A percentile compares a stretch with the other conserved stretches of the same genome.
Evolutionary conservation across 176 grass and related monocot genomes (phyloP).

Genomic region (Oryza brachyantha): DNA sequence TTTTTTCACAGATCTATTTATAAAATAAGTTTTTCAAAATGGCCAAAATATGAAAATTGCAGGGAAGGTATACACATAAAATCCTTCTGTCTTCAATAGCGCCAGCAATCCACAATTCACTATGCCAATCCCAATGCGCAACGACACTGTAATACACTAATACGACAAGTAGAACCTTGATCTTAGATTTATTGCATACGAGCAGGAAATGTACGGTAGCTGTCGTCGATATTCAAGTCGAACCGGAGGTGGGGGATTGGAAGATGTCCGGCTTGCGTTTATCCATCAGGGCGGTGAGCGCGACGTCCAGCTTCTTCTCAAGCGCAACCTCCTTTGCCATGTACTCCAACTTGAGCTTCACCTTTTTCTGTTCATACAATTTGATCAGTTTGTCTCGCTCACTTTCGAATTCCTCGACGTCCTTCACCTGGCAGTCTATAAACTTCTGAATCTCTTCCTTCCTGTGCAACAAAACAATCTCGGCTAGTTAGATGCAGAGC

Average conservation of each 20-base stretch:
- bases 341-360: conserved; percentile 53
- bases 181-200: background rate
- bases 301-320: conserved; percentile 49
- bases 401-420: conserved; percentile 46
- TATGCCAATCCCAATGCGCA: too few relatives aligned
- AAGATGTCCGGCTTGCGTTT: conserved; percentile 64
- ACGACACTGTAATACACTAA: too few relatives aligned
- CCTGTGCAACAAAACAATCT: conserved; percentile 29
- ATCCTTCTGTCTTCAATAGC: too few relatives aligned
- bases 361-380: conserved; percentile 48
- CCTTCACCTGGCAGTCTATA: conserved; percentile 64
- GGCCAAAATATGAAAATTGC: too few relatives aligned
- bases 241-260: conserved; percentile 21
- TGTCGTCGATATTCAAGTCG: conserved; percentile 9
- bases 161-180: too few relatives aligned
- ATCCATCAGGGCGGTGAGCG: conserved; percentile 58
- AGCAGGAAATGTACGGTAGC: background rate
- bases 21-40: too few relatives aligned
- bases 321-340: conserved; percentile 61
- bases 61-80: too few relatives aligned
- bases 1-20: too few relatives aligned
- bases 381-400: conserved; percentile 54
- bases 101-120: too few relatives aligned
- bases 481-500: background rate
- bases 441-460: conserved; percentile 59